Conservation (phyloP, 768 basidiomycete genomes). For the Cubamyces lactineus region DNA sequence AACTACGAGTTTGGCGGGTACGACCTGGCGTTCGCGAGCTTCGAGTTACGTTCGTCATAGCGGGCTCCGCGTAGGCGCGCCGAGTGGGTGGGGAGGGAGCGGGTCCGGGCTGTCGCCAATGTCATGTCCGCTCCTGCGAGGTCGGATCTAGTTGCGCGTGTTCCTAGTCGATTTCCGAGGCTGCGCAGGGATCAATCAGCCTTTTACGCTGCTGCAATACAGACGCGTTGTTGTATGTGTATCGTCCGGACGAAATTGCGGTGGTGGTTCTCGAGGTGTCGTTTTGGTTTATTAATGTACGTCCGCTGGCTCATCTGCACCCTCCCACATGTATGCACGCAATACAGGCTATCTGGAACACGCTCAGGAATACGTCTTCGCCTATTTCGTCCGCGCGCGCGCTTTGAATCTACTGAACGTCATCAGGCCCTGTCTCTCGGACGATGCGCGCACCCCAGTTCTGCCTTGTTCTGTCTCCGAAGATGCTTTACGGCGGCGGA, state of each 20-base stretch:
- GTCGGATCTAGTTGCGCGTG: background rate
- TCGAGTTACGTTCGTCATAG: conserved; percentile 52
- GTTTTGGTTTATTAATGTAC: no score
- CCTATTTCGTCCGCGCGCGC: background rate
- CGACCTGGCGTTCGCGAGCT: conserved; percentile 88
- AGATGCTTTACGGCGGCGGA: conserved; percentile 11
- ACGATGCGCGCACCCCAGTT: conserved; percentile 9
- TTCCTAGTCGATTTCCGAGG: conserved; percentile 13
- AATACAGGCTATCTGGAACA: conserved; percentile 1
- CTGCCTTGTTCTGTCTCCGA: background rate
- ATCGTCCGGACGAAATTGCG: conserved; percentile 14
- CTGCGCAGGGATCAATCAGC: background rate
- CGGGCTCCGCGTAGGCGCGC: background rate
- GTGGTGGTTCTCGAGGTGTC: background rate
- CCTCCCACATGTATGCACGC: background rate
- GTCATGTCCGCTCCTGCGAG: background rate
- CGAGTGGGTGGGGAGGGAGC: no score
- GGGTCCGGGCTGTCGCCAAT: no score
- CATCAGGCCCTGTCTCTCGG: background rate
- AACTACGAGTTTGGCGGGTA: conserved; percentile 97
- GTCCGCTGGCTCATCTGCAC: no score
- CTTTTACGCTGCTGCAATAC: conserved; percentile 11
- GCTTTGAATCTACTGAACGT: background rate
- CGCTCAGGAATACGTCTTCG: conserved; percentile 1
- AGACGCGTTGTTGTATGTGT: conserved; percentile 14